These are phyloP conservation scores for Cyanodermella asteris DNA, from an alignment of 2,329 filamentous ascomycete species.

Conservation along the genomic window DNA sequence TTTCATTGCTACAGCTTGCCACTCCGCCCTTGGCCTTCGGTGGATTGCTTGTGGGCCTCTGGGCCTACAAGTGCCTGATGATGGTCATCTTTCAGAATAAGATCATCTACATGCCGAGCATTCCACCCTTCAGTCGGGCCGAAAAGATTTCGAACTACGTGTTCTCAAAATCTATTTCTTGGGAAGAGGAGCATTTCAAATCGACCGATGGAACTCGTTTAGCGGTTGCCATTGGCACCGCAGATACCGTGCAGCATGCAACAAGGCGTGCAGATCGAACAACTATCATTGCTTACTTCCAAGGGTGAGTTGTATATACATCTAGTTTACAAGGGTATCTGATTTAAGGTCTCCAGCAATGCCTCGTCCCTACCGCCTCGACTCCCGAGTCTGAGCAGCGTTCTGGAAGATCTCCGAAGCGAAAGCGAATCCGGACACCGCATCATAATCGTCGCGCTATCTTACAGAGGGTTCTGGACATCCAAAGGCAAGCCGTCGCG, in stretches of 20 bases:
- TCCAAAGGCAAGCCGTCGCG: conserved; percentile 51
- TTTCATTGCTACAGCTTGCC: too few relatives aligned
- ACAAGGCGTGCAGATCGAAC: conserved; percentile 7
- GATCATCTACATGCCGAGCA: conserved; percentile 60
- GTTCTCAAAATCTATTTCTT: conserved; percentile 39
- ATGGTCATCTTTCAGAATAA: conserved; percentile 59
- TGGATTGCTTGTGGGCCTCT: conserved; percentile 43
- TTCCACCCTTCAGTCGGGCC: conserved; percentile 47
- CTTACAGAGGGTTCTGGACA: conserved; percentile 57
- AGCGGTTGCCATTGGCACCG: neutral
- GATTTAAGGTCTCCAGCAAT: conserved; percentile 15
- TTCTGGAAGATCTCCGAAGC: conserved; percentile 15
- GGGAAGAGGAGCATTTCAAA: conserved; percentile 40
- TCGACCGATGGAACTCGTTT: conserved; percentile 41
- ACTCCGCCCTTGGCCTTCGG: conserved; percentile 45
- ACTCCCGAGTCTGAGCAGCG: conserved; percentile 23
- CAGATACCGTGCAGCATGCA: neutral
- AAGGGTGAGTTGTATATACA: conserved; percentile 15
- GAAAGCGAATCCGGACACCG: conserved; percentile 5
- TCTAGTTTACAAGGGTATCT: neutral
- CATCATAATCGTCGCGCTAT: conserved; percentile 25
- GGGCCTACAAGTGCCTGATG: conserved; percentile 44
- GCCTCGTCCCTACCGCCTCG: conserved; percentile 23
- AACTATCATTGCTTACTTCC: conserved; percentile 25
- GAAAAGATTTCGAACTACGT: conserved; percentile 45